Percentiles rank a stretch among this genome's conserved stretches.
phyloP scores from a whole-genome alignment of 169 alveolate genomes.

The Plasmodium ovale region DNA sequence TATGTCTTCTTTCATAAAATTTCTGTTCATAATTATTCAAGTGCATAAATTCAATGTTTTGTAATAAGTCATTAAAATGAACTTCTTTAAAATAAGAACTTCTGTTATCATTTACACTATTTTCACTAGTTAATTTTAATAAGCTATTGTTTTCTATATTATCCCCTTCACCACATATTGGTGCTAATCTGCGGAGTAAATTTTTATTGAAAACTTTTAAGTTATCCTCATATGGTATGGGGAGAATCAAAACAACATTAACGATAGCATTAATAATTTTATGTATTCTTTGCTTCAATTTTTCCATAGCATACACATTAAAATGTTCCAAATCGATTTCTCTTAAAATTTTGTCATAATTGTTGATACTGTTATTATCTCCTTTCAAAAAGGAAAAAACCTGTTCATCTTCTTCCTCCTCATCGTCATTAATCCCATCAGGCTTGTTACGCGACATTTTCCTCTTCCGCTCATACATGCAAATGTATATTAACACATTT shows the following conservation, averaged over 20 bases:
- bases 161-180: conserved; percentile 69
- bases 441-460: neutral
- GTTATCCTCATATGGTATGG: conserved; percentile 62
- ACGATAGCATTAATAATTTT: conserved; percentile 50
- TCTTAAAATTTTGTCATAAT: conserved; percentile 22
- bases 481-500: conserved; percentile 39
- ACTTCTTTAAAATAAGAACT: conserved; percentile 11
- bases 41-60: conserved; percentile 69
- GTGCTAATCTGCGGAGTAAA: conserved; percentile 60
- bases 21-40: conserved; percentile 61
- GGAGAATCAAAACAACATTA: conserved; percentile 53
- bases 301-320: conserved; percentile 23
- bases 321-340: conserved; percentile 24
- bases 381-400: conserved; percentile 20
- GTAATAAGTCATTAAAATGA: conserved; percentile 38
- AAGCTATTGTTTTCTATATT: conserved; percentile 47
- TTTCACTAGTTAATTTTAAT: conserved; percentile 39
- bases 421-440: neutral
- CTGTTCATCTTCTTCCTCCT: neutral
- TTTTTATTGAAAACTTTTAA: conserved; percentile 35
- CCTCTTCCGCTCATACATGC: conserved; percentile 34
- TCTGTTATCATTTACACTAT: conserved; percentile 17
- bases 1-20: conserved; percentile 60
- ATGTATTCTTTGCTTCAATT: conserved; percentile 16
- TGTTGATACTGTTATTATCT: conserved; percentile 11